Percentiles rank a stretch among this genome's conserved stretches.
phyloP scores from a whole-genome alignment of 2,329 filamentous ascomycete genomes.

The Aspergillus intermedius region DNA sequence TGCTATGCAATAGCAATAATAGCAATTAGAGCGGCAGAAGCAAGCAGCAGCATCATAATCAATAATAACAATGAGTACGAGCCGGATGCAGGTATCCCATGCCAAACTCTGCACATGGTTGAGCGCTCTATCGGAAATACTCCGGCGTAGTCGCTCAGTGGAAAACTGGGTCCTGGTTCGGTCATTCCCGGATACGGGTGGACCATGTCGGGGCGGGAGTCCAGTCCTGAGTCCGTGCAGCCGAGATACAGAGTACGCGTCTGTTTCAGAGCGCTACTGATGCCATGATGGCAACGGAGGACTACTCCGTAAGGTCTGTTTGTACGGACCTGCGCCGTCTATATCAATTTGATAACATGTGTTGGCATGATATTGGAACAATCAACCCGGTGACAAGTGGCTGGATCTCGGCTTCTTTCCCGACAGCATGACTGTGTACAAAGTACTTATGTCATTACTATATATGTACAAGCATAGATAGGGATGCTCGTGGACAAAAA shows the following conservation, averaged over 20 bases:
- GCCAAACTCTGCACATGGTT: no score
- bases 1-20: neutral
- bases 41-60: neutral
- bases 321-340: no score
- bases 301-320: neutral
- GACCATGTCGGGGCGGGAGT: slow-evolving; percentile 6
- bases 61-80: no score
- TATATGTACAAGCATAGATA: neutral
- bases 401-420: neutral
- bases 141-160: no score
- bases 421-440: neutral
- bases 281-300: no score
- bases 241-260: slow-evolving; percentile 24
- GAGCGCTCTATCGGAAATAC: no score
- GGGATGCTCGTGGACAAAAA: neutral
- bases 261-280: slow-evolving; percentile 18
- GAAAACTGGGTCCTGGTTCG: slow-evolving; percentile 4
- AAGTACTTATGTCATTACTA: neutral
- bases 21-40: no score
- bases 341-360: neutral
- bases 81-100: no score
- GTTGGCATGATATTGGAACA: neutral
- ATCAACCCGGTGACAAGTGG: neutral
- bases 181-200: slow-evolving; percentile 21
- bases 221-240: slow-evolving; percentile 25